These are phyloP conservation scores for Adansonia rubrostipa DNA, from an alignment of 441 rosid genomes.

Conservation along the genomic window DNA sequence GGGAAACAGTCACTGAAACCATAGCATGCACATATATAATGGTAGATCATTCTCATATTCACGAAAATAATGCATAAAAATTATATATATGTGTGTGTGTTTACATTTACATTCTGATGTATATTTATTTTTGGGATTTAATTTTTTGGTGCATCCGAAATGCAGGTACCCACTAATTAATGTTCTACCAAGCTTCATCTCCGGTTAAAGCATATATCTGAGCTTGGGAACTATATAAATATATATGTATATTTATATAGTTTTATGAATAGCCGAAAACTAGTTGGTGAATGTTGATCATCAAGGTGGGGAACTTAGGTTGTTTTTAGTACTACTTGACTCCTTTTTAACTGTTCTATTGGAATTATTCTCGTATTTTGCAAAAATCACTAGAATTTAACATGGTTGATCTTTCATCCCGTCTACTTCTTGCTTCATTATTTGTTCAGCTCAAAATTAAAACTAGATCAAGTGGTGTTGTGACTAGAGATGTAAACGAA, in stretches of 20 bases:
- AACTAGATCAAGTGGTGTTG: too few species aligned
- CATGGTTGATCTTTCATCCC: background rate
- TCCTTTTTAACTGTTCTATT: background rate
- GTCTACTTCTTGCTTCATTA: too few species aligned
- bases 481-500: too few species aligned
- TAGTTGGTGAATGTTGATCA: background rate
- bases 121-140: background rate
- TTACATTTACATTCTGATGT: background rate
- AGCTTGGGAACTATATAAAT: slow-evolving; percentile 7
- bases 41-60: too few species aligned
- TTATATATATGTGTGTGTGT: background rate
- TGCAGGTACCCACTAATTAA: background rate
- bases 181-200: background rate
- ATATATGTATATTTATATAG: background rate
- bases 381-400: background rate
- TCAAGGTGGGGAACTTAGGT: background rate
- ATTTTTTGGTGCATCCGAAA: background rate
- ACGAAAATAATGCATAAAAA: too few species aligned
- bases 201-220: background rate
- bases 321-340: background rate
- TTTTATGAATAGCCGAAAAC: background rate
- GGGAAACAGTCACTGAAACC: too few species aligned
- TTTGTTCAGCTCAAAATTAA: too few species aligned
- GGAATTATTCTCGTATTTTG: background rate
- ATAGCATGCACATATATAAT: too few species aligned